A percentile compares a stretch with the other conserved stretches of the same genome.
These are phyloP conservation scores for Mortierella alpina DNA, from an alignment of 192 early-diverging fungal species.

Conservation along the genomic window DNA sequence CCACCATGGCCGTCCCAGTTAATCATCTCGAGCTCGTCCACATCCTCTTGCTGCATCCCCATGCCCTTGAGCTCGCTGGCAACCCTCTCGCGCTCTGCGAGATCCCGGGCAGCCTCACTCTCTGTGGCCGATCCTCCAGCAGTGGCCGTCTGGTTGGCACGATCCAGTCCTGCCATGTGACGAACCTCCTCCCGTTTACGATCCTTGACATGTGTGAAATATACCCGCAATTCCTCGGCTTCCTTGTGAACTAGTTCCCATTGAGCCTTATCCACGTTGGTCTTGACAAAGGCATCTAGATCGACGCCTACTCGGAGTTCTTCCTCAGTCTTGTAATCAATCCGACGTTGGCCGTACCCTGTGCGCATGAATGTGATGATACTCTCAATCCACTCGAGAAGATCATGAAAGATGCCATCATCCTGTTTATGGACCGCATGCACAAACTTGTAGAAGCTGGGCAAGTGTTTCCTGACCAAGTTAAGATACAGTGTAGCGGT, in stretches of 20 bases:
- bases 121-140: neutral
- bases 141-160: neutral
- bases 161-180: slow-evolving; percentile 43
- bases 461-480: slow-evolving; percentile 60
- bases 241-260: slow-evolving; percentile 41
- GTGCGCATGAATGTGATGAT: slow-evolving; percentile 55
- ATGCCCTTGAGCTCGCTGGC: slow-evolving; percentile 29
- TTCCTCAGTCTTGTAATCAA: slow-evolving; percentile 35
- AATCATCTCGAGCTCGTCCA: slow-evolving; percentile 58
- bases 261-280: slow-evolving; percentile 41
- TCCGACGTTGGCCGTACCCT: slow-evolving; percentile 44
- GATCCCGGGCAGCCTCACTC: no score
- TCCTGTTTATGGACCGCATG: slow-evolving; percentile 65
- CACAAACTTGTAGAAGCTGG: slow-evolving; percentile 65
- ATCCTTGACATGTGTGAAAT: slow-evolving; percentile 41
- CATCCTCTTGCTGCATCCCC: slow-evolving; percentile 50
- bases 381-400: slow-evolving; percentile 58
- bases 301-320: slow-evolving; percentile 28
- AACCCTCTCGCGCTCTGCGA: slow-evolving; percentile 3
- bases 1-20: slow-evolving; percentile 26
- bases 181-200: slow-evolving; percentile 42
- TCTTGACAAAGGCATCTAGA: slow-evolving; percentile 25
- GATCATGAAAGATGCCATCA: slow-evolving; percentile 58
- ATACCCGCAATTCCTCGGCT: slow-evolving; percentile 27
- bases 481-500: slow-evolving; percentile 56